Evolutionary conservation across 257 asterid species (phyloP).

Genomic region (Salvia miltiorrhiza): DNA sequence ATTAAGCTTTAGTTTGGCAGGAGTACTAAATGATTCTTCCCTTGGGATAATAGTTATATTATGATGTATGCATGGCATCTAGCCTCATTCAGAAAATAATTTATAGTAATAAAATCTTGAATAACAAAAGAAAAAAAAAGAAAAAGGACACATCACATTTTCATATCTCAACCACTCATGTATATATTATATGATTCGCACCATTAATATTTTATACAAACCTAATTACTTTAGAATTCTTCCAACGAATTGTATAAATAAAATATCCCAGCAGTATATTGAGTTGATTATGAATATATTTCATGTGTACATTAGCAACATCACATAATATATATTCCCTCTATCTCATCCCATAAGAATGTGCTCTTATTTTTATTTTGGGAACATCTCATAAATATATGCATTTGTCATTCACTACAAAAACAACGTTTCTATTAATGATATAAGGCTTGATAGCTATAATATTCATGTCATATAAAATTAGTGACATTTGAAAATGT

Average conservation of each 20-base stretch:
- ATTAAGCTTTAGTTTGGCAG: background rate
- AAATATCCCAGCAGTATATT: background rate
- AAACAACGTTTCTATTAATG: too few species aligned
- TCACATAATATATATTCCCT: too few species aligned
- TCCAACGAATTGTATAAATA: background rate
- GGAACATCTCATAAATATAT: too few species aligned
- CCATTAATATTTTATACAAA: background rate
- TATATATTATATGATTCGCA: background rate
- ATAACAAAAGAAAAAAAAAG: background rate
- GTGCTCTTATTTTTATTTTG: too few species aligned
- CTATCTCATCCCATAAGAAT: too few species aligned
- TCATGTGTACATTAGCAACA: too few species aligned
- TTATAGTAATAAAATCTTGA: background rate
- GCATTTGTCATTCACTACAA: too few species aligned
- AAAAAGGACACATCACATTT: background rate
- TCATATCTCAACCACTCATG: constrained; percentile 5
- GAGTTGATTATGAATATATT: background rate
- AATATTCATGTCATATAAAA: too few species aligned
- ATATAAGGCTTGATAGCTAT: too few species aligned
- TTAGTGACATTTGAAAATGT: too few species aligned
- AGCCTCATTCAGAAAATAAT: background rate
- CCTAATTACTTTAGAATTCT: background rate
- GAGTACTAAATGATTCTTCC: background rate
- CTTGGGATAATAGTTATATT: background rate
- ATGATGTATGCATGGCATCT: constrained; percentile 1